Evolutionary conservation across 768 basidiomycete species (phyloP), one percentile per base, ranked within the genome.

Genomic region (Russula vinacea): DNA sequence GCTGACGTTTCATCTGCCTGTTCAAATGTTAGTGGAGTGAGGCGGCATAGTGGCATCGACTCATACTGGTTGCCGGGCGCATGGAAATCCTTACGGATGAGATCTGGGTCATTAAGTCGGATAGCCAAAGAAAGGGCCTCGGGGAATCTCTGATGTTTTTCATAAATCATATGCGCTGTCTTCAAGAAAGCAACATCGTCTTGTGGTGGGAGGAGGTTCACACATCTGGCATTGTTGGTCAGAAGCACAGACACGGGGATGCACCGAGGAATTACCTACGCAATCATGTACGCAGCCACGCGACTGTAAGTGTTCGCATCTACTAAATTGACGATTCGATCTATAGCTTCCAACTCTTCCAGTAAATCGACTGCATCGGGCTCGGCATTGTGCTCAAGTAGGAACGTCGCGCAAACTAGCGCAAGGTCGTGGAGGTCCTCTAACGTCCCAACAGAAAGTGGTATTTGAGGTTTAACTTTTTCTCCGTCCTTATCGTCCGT

Each of bases 321-420:
- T 22, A 97, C 88, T 49, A 94, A 76, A 13, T 84, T 78, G 19
- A 83, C 80, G 67, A 98, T 87, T 71, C 84, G 83, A 65, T 87
- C 82, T 29, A 97, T 88, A 68, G 90, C 89, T 74, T 99, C 97
- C 69, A 98, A 77, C 70, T 98, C 97, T 71, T 97, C 87, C 63
- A 98, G 77, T 39, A 98, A 79, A 77, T 98, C 97, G 37, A 99
- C 95, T 0, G 96, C 97, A 73, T 99, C 97, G 35, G 94, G 95
- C 75, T 99, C 97, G 11, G 95, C 97, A 71, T 99, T 98, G 74
- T 98, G 97, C 19, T 81, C 80, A 16, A 98, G 78, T 67, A 98
- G 81, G 80, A 98, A 99, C 14, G 80, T 86, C 8, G 94, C 91
- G 71, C 97, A 92, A 71, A 92, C 84, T 63, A 89, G 79, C 0